A percentile compares a stretch with the other conserved stretches of the same genome.
Evolutionary conservation across 208 protist species (phyloP).

Genomic region (Lotmaria passim): DNA sequence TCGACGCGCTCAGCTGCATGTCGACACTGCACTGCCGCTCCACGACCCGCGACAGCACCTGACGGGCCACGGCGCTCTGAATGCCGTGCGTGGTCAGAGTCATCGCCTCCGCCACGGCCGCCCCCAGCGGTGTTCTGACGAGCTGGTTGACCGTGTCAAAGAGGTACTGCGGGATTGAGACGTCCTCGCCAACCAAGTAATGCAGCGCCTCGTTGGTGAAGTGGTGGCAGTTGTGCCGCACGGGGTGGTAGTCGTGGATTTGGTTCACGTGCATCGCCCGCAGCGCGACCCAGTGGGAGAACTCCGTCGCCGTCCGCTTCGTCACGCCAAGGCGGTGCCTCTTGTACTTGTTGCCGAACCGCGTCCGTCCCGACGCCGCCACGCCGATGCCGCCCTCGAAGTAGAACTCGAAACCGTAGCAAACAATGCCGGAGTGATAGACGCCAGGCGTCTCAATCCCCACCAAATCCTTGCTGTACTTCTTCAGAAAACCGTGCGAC

Average conservation of each 20-base stretch:
- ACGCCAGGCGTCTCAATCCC: constrained; percentile 83
- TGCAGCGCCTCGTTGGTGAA: constrained; percentile 73
- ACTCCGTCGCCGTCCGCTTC: constrained; percentile 45
- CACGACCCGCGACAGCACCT: constrained; percentile 33
- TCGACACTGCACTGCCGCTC: constrained; percentile 49
- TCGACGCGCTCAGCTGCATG: constrained; percentile 41
- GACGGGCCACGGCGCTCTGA: constrained; percentile 46
- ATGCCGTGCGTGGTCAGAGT: constrained; percentile 48
- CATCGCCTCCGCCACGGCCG: constrained; percentile 45
- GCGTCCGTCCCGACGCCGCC: constrained; percentile 60
- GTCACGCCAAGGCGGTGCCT: constrained; percentile 61
- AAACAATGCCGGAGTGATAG: constrained; percentile 92
- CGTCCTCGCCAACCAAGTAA: constrained; percentile 59
- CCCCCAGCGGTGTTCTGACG: constrained; percentile 49
- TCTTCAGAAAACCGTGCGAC: constrained; percentile 67
- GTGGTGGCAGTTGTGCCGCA: constrained; percentile 94
- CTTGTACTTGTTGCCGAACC: constrained; percentile 81
- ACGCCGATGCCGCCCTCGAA: constrained; percentile 92
- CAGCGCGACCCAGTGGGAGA: constrained; percentile 57
- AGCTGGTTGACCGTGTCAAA: constrained; percentile 53
- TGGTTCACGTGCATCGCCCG: constrained; percentile 43
- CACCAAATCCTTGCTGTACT: constrained; percentile 58
- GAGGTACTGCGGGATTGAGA: constrained; percentile 50
- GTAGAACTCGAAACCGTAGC: constrained; percentile 93
- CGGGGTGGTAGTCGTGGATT: constrained; percentile 84